Evolutionary conservation across 768 basidiomycete genomes (phyloP).

Genomic region (Suillus subluteus): DNA sequence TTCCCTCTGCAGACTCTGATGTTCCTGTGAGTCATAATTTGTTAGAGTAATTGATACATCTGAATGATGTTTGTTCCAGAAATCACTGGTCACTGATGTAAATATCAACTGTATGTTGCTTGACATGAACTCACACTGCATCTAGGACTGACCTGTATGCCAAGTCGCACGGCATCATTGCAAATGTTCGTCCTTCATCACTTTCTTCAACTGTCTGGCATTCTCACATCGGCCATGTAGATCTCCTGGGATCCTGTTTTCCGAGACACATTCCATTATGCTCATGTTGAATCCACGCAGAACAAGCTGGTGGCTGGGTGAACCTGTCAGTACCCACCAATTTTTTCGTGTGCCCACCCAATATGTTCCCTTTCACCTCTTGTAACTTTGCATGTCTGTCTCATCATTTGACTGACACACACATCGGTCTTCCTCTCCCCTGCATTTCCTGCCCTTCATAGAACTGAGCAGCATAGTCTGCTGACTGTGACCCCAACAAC

Average conservation of each 20-base stretch:
- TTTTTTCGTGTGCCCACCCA: not conserved
- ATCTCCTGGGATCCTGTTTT: constrained; percentile 85
- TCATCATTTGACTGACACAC: not conserved
- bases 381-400: not conserved
- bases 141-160: constrained; percentile 86
- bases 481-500: too few species aligned
- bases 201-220: not conserved
- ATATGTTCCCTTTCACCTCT: not conserved
- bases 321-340: constrained; percentile 60
- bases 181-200: constrained; percentile 58
- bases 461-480: too few species aligned
- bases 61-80: constrained; percentile 38
- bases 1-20: constrained; percentile 67
- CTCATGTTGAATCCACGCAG: constrained; percentile 61
- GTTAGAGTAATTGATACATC: not conserved
- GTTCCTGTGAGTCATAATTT: constrained; percentile 69
- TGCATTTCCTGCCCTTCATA: not conserved
- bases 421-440: not conserved
- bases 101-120: constrained; percentile 19
- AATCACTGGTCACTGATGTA: constrained; percentile 93
- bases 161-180: constrained; percentile 90
- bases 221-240: constrained; percentile 41
- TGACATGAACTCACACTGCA: constrained; percentile 8
- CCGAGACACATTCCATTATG: constrained; percentile 72
- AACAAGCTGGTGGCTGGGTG: constrained; percentile 87